Evolutionary conservation across 2,329 filamentous ascomycete species (phyloP).

Genomic region (Fusarium aywerte): DNA sequence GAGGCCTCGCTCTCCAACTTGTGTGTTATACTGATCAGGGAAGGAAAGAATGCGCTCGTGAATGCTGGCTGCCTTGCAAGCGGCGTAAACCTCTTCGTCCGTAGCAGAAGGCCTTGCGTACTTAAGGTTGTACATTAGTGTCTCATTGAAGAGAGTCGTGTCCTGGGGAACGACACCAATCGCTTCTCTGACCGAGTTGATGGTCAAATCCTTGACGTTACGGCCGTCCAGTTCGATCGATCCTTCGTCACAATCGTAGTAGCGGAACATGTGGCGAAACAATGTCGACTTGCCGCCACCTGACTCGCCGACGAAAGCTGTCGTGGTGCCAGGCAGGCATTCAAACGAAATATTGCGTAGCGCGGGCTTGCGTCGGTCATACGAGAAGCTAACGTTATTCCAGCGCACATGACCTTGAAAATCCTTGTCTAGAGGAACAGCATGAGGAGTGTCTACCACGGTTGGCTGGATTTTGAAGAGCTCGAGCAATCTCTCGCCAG

Average conservation of each 20-base stretch:
- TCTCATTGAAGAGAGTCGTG: constrained; percentile 94
- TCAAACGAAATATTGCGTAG: constrained; percentile 85
- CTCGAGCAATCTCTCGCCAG: constrained; percentile 92
- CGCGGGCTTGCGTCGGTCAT: constrained; percentile 86
- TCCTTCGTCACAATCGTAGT: constrained; percentile 87
- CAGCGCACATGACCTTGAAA: constrained; percentile 88
- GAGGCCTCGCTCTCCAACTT: constrained; percentile 89
- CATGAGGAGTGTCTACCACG: constrained; percentile 80
- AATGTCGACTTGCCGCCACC: constrained; percentile 97
- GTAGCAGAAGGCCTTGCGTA: constrained; percentile 86
- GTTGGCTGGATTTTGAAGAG: constrained; percentile 96
- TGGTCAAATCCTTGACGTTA: constrained; percentile 86
- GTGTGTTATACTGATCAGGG: constrained; percentile 87
- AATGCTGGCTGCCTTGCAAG: constrained; percentile 87
- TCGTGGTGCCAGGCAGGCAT: constrained; percentile 90
- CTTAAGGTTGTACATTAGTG: constrained; percentile 92
- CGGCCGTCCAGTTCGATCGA: constrained; percentile 85
- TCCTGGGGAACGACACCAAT: constrained; percentile 98
- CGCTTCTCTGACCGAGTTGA: constrained; percentile 89
- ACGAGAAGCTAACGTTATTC: constrained; percentile 89
- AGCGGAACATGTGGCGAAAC: constrained; percentile 94
- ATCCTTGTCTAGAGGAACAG: constrained; percentile 64
- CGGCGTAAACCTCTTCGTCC: constrained; percentile 82
- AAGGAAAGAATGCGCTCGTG: constrained; percentile 92
- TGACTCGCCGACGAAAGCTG: constrained; percentile 94